A percentile compares a stretch with the other conserved stretches of the same genome.
Conservation (phyloP, 2,329 filamentous ascomycete genomes). For the Dichotomopilus funicola region DNA sequence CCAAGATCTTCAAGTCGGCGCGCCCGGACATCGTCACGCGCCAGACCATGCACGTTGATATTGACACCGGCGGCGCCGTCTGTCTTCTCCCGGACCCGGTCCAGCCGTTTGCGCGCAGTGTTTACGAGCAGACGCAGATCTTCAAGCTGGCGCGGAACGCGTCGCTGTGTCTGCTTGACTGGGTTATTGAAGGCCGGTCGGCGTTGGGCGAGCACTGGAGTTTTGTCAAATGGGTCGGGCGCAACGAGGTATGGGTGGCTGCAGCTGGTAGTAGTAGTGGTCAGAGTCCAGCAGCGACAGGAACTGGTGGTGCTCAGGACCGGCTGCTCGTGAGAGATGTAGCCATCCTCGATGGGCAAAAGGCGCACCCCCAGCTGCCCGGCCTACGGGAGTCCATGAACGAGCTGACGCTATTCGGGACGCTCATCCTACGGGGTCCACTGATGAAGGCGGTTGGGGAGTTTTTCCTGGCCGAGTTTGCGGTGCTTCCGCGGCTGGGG, state of each 20-base stretch:
- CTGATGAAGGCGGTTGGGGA: constrained; percentile 58
- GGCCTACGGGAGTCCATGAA: constrained; percentile 60
- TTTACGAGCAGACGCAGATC: constrained; percentile 76
- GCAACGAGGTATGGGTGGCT: constrained; percentile 75
- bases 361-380: constrained; percentile 33
- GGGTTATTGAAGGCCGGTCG: constrained; percentile 82
- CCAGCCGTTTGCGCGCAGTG: constrained; percentile 78
- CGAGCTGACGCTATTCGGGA: constrained; percentile 71
- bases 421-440: constrained; percentile 72
- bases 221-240: constrained; percentile 68
- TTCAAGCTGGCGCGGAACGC: constrained; percentile 56
- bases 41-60: constrained; percentile 47
- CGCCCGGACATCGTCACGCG: constrained; percentile 48
- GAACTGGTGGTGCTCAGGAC: constrained; percentile 28
- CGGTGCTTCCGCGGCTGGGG: constrained; percentile 71
- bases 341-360: constrained; percentile 61
- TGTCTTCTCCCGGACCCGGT: constrained; percentile 83
- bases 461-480: constrained; percentile 77
- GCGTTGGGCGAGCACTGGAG: constrained; percentile 88
- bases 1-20: constrained; percentile 87
- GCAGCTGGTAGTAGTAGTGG: no score
- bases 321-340: constrained; percentile 80
- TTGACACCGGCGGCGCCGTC: constrained; percentile 47
- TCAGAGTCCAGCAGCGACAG: no score
- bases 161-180: constrained; percentile 79